A percentile compares a stretch with the other conserved stretches of the same genome.
phyloP scores from a whole-genome alignment of 495 filamentous ascomycete species.

The Daldinia vernicosa region DNA sequence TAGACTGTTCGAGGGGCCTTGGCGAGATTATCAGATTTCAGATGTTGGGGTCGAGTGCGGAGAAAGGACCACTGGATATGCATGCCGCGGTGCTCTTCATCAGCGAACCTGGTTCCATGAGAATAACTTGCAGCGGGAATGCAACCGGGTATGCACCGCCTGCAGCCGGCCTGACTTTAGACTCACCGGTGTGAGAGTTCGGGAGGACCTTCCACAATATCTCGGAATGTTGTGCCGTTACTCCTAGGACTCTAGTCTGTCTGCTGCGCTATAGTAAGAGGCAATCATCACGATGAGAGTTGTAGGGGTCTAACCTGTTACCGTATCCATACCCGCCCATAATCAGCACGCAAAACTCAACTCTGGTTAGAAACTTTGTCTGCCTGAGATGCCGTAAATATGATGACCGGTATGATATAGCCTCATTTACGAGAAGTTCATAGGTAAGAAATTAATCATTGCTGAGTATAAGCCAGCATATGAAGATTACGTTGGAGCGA shows the following conservation, averaged over 20 bases:
- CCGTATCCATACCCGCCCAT: neutral
- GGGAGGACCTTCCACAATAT: slow-evolving; percentile 26
- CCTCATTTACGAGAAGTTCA: neutral
- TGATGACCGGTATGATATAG: neutral
- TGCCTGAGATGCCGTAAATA: neutral
- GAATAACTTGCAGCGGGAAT: slow-evolving; percentile 40
- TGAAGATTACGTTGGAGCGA: slow-evolving; percentile 23
- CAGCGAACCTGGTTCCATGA: slow-evolving; percentile 36
- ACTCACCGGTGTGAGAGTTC: slow-evolving; percentile 36
- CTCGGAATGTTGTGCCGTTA: slow-evolving; percentile 34
- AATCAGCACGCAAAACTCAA: slow-evolving; percentile 8
- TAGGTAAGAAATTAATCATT: neutral
- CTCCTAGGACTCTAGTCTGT: slow-evolving; percentile 21
- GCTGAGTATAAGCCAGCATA: slow-evolving; percentile 22
- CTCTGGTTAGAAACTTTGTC: neutral
- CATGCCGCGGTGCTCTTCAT: slow-evolving; percentile 2
- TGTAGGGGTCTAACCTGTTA: neutral
- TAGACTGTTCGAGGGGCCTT: slow-evolving; percentile 38
- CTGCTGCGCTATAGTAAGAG: neutral
- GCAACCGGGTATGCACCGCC: slow-evolving; percentile 41
- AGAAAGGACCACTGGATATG: slow-evolving; percentile 19
- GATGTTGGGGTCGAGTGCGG: slow-evolving; percentile 34
- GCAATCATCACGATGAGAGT: slow-evolving; percentile 14
- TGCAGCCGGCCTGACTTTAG: slow-evolving; percentile 27
- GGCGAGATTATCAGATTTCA: slow-evolving; percentile 25